Conservation (phyloP, 345 rosid species). For the Populus nigra region DNA sequence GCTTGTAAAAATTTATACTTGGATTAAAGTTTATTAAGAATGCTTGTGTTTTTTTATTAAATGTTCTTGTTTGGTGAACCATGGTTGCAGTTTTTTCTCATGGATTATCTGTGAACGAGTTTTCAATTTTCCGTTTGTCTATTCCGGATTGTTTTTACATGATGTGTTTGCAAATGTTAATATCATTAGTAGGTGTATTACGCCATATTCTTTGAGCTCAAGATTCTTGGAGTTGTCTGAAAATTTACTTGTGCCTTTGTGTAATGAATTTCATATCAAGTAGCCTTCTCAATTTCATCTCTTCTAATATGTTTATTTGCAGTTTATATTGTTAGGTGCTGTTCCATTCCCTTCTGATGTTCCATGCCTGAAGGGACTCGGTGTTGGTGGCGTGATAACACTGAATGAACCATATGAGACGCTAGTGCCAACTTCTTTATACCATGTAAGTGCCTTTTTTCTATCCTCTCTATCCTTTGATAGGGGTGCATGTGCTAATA, state of each 20-base stretch:
- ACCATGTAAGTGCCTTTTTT: slow-evolving; percentile 22
- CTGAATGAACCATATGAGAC: slow-evolving; percentile 35
- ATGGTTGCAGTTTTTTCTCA: neutral
- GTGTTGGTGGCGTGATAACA: slow-evolving; percentile 35
- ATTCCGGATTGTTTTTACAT: neutral
- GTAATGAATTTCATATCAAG: neutral
- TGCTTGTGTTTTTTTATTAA: neutral
- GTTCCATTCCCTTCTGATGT: slow-evolving; percentile 38
- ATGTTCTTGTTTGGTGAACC: neutral
- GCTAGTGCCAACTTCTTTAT: slow-evolving; percentile 33
- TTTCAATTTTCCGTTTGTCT: neutral
- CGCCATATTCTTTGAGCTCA: neutral
- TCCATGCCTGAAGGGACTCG: slow-evolving; percentile 30
- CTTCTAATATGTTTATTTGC: neutral
- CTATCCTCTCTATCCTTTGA: neutral
- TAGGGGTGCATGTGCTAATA: neutral
- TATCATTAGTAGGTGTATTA: neutral
- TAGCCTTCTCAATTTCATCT: neutral
- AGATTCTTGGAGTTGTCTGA: neutral
- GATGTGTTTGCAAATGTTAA: neutral
- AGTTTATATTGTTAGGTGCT: slow-evolving; percentile 36
- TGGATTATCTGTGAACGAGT: neutral
- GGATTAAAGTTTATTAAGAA: neutral
- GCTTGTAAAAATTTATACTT: neutral
- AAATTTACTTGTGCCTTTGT: neutral